These are phyloP conservation scores for Flaveria trinervia DNA, from an alignment of 129 eudicot genomes.

Conservation along the genomic window DNA sequence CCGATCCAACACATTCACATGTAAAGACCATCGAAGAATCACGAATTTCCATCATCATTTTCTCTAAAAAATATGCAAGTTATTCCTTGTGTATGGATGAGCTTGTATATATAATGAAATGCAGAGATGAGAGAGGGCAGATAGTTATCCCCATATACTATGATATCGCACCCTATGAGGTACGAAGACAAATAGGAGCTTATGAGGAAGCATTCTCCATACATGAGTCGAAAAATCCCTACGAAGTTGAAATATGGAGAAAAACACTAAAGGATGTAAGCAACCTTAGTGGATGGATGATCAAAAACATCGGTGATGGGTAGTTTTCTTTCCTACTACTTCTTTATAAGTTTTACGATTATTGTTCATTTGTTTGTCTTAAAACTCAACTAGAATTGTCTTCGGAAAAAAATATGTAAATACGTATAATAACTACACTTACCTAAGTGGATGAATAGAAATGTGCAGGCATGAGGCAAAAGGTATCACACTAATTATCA, in stretches of 20 bases:
- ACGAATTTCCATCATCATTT: background rate
- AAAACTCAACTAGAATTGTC: no score
- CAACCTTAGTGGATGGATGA: slow-evolving; percentile 10
- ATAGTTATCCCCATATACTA: background rate
- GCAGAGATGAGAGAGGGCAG: background rate
- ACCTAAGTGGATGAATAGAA: background rate
- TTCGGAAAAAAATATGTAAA: background rate
- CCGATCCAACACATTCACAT: background rate
- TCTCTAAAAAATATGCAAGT: slow-evolving; percentile 7
- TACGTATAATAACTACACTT: background rate
- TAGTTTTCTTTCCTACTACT: background rate
- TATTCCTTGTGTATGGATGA: background rate
- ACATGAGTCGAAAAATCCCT: background rate
- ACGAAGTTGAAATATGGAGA: slow-evolving; percentile 7
- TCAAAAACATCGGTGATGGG: background rate
- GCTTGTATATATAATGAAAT: background rate
- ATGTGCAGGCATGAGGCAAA: background rate
- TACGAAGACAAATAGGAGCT: background rate
- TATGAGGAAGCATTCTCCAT: background rate
- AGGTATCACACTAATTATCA: background rate
- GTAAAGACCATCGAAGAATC: background rate
- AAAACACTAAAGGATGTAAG: background rate
- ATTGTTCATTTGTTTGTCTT: background rate
- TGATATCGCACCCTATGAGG: background rate
- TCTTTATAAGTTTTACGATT: background rate